Conservation (phyloP, 805 yeast species). For the Wickerhamomyces subpelliculosus region DNA sequence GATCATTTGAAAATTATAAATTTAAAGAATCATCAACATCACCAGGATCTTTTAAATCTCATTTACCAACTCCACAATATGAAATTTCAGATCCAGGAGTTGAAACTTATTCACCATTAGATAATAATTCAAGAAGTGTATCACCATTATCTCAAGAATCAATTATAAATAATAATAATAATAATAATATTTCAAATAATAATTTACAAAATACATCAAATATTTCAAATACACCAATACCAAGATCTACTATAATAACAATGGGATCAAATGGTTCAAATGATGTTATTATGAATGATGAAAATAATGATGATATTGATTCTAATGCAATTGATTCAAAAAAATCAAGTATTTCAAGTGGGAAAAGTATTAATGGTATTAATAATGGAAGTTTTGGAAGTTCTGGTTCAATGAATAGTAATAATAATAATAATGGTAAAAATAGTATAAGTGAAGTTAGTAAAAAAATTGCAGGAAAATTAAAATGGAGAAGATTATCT, state of each 20-base stretch:
- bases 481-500: constrained; percentile 23
- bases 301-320: neutral
- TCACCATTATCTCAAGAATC: constrained; percentile 18
- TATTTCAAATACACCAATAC: neutral
- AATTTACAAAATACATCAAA: too few relatives aligned
- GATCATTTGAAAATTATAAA: neutral
- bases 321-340: neutral
- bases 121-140: constrained; percentile 6
- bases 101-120: constrained; percentile 16
- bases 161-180: too few relatives aligned
- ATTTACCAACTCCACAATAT: constrained; percentile 12
- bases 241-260: neutral
- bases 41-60: constrained; percentile 2
- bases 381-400: neutral
- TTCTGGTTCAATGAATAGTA: neutral
- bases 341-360: neutral
- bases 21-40: neutral
- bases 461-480: constrained; percentile 21
- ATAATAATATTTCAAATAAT: too few relatives aligned
- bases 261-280: neutral
- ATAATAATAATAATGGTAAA: neutral
- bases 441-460: constrained; percentile 1
- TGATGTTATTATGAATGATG: neutral
- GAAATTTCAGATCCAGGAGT: constrained; percentile 1
- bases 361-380: neutral